Evolutionary conservation across 495 filamentous ascomycete species (phyloP), one percentile per base, ranked within the genome.

Genomic region (Halenospora varia): DNA sequence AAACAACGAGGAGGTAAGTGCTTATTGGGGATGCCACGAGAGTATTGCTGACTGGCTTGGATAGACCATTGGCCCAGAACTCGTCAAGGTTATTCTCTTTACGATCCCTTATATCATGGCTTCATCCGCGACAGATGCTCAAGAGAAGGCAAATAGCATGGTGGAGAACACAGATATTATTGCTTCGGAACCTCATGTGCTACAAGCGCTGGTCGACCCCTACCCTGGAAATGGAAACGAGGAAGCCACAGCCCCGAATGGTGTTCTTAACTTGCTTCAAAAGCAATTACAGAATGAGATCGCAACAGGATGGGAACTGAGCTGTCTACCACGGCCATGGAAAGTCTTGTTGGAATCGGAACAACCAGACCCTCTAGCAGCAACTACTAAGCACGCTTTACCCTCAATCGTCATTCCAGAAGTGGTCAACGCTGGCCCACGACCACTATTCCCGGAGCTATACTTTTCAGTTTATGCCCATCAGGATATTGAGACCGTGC

Each of bases 141-240:
- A 88, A 61, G 76, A 83, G 39, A 85, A 88, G 61, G 91, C 92
- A 11, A 71, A 75, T 0, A 81, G 84, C 18, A 75, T 97, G n/a
- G 82, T 99, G 62, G 87, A 92, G 44, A 96, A 92, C 71, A 96
- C 95, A 8, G 90, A 91, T 56, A 88, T 96, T 62, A 92, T 97
- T 64, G 90, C 92, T 1, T 86, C 83, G 8, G 88, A 90, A 53
- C 88, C 88, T 6, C 90, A 95, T 63, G 77, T 87, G 1, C 77
- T 96, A 25, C 90, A 96, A 62, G 78, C 86, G 4, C 71, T 97
- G 46, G 88, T 96, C 26, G 87, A 96, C 58, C 88, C 91, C 8
- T 96, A 91, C 62, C 82, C 84, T 46, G 75, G 75, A 8, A 71
- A 77, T 52, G 76, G 73, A n/a, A 75, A 77, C 22, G 77, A 79